Conservation (phyloP, 306 rosid species). For the Psophocarpus tetragonolobus region DNA sequence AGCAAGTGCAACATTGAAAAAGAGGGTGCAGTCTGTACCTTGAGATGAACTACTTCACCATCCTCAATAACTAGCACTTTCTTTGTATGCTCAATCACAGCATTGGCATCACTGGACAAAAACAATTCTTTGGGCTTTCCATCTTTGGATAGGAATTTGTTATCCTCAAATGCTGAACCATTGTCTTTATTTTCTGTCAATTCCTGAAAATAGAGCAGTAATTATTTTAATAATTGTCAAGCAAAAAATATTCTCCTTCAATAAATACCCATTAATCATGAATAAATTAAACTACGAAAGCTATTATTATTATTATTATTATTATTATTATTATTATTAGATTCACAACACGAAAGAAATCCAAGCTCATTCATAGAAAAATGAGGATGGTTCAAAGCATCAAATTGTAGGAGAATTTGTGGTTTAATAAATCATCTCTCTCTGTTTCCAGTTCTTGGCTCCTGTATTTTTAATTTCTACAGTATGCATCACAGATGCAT, state of each 20-base stretch:
- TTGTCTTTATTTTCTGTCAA: constrained; percentile 53
- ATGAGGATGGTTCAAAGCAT: neutral
- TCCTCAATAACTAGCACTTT: constrained; percentile 95
- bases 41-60: constrained; percentile 95
- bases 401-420: constrained; percentile 6
- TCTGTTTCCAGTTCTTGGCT: neutral
- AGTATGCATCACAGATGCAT: neutral
- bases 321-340: neutral
- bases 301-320: neutral
- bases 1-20: constrained; percentile 6
- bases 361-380: neutral
- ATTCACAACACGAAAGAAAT: neutral
- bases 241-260: neutral
- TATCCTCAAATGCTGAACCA: constrained; percentile 83
- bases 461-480: neutral
- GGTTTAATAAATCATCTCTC: neutral
- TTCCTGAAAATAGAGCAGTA: constrained; percentile 59
- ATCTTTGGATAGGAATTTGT: constrained; percentile 74
- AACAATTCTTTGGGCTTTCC: constrained; percentile 84
- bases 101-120: constrained; percentile 95
- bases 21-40: constrained; percentile 52
- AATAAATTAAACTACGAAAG: neutral
- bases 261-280: constrained; percentile 28
- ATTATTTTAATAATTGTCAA: constrained; percentile 33
- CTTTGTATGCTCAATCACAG: constrained; percentile 92